These are phyloP conservation scores for Jackrogersella minutella DNA, from an alignment of 495 filamentous ascomycete genomes.

Conservation along the genomic window DNA sequence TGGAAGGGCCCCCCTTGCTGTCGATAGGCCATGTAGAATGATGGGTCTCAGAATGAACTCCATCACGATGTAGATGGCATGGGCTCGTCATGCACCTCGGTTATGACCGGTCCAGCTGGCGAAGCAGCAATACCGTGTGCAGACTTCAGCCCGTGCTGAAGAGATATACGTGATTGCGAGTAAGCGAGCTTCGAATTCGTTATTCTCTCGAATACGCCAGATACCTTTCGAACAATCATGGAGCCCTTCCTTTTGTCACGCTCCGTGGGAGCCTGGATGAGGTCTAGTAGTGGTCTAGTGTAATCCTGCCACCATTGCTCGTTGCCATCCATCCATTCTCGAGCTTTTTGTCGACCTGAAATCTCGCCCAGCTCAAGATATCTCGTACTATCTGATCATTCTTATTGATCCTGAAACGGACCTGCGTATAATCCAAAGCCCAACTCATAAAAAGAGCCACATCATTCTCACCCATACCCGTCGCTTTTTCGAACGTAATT, in stretches of 20 bases:
- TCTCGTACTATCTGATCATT: neutral
- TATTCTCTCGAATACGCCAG: neutral
- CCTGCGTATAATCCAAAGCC: neutral
- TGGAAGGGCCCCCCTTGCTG: neutral
- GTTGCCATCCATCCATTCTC: neutral
- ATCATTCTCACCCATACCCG: neutral
- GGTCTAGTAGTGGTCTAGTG: neutral
- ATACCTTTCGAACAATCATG: neutral
- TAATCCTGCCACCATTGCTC: neutral
- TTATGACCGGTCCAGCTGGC: neutral
- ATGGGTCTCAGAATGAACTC: neutral
- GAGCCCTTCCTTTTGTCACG: neutral
- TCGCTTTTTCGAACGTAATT: neutral
- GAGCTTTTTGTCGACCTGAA: neutral
- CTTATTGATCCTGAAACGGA: neutral
- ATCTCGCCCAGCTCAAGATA: neutral
- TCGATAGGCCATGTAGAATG: neutral
- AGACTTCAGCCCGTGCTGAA: too few species aligned
- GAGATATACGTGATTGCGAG: neutral
- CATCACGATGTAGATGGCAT: neutral
- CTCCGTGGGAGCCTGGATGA: neutral
- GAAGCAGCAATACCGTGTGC: neutral
- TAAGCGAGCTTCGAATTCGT: neutral
- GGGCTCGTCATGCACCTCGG: neutral
- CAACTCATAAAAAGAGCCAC: neutral